A percentile compares a stretch with the other conserved stretches of the same genome.
Evolutionary conservation across 805 yeast species (phyloP).

Genomic region (Gaillardinia entomophila): DNA sequence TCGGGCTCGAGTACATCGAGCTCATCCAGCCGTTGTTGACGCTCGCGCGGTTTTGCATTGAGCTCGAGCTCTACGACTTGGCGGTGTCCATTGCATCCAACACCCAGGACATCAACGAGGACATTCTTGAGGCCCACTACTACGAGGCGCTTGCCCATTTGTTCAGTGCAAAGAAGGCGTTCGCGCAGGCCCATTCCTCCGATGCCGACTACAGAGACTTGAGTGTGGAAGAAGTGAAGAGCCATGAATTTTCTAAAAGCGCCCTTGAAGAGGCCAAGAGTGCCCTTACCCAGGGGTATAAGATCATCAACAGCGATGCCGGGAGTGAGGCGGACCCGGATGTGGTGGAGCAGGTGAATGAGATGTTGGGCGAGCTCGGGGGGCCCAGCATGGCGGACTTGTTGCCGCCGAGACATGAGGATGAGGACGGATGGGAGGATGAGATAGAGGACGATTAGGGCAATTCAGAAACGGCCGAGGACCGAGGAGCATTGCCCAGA

Average conservation of each 20-base stretch:
- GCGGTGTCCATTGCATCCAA: conserved; percentile 61
- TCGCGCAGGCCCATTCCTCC: conserved; percentile 3
- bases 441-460: conserved; percentile 36
- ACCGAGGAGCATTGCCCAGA: too few relatives aligned
- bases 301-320: conserved; percentile 31
- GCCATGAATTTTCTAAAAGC: conserved; percentile 21
- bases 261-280: conserved; percentile 34
- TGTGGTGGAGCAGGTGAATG: conserved; percentile 47
- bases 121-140: conserved; percentile 74
- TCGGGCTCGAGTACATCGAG: conserved; percentile 52
- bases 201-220: conserved; percentile 37
- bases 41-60: conserved; percentile 69
- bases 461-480: background rate
- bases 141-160: conserved; percentile 74
- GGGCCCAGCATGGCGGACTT: conserved; percentile 48
- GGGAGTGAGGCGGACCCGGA: conserved; percentile 52
- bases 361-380: conserved; percentile 51
- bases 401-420: conserved; percentile 30
- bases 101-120: conserved; percentile 77
- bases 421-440: conserved; percentile 49
- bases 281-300: conserved; percentile 41
- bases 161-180: conserved; percentile 31
- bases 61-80: conserved; percentile 64
- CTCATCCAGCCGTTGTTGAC: conserved; percentile 69
- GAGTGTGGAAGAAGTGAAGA: conserved; percentile 13